phyloP scores from a whole-genome alignment of 2,329 filamentous ascomycete species.

The Curvularia hawaiiensis region DNA sequence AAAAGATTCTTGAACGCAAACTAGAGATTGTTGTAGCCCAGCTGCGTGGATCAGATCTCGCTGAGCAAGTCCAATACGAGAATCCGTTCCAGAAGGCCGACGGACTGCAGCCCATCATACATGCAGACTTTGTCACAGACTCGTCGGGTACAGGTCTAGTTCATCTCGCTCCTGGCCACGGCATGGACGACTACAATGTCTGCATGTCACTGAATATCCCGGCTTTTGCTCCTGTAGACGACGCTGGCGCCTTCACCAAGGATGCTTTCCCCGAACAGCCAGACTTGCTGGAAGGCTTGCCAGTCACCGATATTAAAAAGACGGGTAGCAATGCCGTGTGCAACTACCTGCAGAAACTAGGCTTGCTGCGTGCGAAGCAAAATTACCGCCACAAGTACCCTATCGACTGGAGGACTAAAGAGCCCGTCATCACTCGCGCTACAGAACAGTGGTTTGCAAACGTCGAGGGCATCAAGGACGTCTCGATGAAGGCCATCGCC shows the following conservation, averaged over 20 bases:
- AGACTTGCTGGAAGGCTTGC: constrained; percentile 68
- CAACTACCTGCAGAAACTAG: constrained; percentile 61
- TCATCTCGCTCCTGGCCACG: constrained; percentile 91
- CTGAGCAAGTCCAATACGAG: constrained; percentile 66
- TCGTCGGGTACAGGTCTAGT: constrained; percentile 95
- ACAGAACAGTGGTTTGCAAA: constrained; percentile 99
- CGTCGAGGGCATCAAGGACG: constrained; percentile 78
- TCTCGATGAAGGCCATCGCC: constrained; percentile 71
- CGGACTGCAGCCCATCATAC: constrained; percentile 72
- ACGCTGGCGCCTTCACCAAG: constrained; percentile 78
- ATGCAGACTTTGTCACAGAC: constrained; percentile 86
- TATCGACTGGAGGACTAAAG: constrained; percentile 96
- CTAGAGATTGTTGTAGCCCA: constrained; percentile 58
- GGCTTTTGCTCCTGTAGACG: constrained; percentile 82
- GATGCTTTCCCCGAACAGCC: constrained; percentile 77
- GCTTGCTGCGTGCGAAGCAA: constrained; percentile 70
- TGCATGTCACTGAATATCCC: constrained; percentile 72
- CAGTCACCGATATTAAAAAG: constrained; percentile 71
- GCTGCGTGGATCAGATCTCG: constrained; percentile 69
- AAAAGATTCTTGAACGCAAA: constrained; percentile 38
- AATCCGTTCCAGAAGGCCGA: constrained; percentile 69
- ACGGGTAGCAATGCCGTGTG: constrained; percentile 65
- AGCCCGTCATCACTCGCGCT: constrained; percentile 86
- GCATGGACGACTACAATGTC: constrained; percentile 92
- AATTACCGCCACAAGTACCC: constrained; percentile 89